phyloP scores from a whole-genome alignment of 2,329 filamentous ascomycete genomes.

The Trichoderma breve region DNA sequence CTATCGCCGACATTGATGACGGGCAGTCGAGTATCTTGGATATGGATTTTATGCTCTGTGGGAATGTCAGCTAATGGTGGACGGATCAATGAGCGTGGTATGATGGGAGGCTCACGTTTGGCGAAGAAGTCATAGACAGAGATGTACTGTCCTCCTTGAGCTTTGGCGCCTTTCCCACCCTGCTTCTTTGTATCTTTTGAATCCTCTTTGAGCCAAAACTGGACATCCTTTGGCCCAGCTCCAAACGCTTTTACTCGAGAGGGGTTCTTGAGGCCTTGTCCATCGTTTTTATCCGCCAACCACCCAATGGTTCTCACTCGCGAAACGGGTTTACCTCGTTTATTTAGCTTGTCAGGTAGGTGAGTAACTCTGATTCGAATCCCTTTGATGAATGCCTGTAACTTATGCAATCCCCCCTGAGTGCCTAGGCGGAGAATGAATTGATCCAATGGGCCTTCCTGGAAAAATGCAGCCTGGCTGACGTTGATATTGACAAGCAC shows the following conservation, averaged over 20 bases:
- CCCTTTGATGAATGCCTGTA: conserved; percentile 39
- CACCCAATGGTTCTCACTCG: conserved; percentile 39
- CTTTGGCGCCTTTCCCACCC: conserved; percentile 14
- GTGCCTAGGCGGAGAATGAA: conserved; percentile 20
- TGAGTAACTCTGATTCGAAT: conserved; percentile 41
- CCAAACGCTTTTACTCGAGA: conserved; percentile 33
- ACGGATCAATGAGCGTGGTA: background rate
- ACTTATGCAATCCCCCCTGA: conserved; percentile 6
- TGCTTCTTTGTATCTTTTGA: background rate
- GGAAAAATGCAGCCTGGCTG: conserved; percentile 36
- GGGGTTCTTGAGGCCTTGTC: conserved; percentile 28
- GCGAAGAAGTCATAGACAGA: conserved; percentile 52
- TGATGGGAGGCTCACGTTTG: conserved; percentile 33
- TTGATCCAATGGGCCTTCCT: conserved; percentile 26
- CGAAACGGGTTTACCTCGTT: conserved; percentile 31
- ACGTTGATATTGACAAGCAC: conserved; percentile 33
- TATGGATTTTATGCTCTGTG: conserved; percentile 37
- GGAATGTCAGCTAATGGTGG: background rate
- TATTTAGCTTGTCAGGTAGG: conserved; percentile 35
- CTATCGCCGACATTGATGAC: conserved; percentile 60
- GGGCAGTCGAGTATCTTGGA: conserved; percentile 40
- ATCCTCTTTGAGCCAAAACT: conserved; percentile 48
- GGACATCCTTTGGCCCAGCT: conserved; percentile 51
- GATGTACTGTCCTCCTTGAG: conserved; percentile 42
- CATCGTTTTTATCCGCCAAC: conserved; percentile 38